These are phyloP conservation scores for Candida smagusa DNA, from an alignment of 1,139 yeast genomes.

Conservation along the genomic window DNA sequence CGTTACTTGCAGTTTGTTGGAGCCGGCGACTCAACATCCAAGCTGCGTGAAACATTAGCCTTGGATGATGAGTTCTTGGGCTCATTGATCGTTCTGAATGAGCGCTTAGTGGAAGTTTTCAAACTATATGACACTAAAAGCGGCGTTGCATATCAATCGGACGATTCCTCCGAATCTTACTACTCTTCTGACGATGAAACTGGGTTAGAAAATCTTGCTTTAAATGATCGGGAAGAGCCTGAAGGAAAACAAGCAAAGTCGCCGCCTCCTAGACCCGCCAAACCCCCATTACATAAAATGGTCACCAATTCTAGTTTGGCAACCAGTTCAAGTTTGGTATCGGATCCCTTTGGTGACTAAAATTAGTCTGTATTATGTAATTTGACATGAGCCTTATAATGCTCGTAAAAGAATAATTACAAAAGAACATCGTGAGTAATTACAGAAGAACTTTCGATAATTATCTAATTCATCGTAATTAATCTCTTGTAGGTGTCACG, in stretches of 20 bases:
- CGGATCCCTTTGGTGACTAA: constrained; percentile 69
- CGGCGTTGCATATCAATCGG: constrained; percentile 38
- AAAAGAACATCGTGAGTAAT: no score
- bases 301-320: constrained; percentile 30
- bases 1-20: constrained; percentile 80
- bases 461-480: no score
- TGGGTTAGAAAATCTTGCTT: constrained; percentile 30
- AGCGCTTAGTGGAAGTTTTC: constrained; percentile 74
- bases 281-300: constrained; percentile 16
- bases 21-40: constrained; percentile 38
- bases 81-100: constrained; percentile 81
- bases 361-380: no score
- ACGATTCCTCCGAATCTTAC: constrained; percentile 36
- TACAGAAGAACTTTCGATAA: no score
- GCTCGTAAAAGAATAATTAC: no score
- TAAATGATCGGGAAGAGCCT: constrained; percentile 12
- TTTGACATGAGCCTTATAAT: no score
- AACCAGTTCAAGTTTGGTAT: constrained; percentile 31
- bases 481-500: no score
- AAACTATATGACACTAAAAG: constrained; percentile 57
- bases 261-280: constrained; percentile 36
- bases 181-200: constrained; percentile 44
- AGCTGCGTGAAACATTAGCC: constrained; percentile 26
- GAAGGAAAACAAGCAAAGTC: constrained; percentile 14
- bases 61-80: constrained; percentile 81